Evolutionary conservation across 306 rosid species (phyloP).

Genomic region (Hippophae tibetana): DNA sequence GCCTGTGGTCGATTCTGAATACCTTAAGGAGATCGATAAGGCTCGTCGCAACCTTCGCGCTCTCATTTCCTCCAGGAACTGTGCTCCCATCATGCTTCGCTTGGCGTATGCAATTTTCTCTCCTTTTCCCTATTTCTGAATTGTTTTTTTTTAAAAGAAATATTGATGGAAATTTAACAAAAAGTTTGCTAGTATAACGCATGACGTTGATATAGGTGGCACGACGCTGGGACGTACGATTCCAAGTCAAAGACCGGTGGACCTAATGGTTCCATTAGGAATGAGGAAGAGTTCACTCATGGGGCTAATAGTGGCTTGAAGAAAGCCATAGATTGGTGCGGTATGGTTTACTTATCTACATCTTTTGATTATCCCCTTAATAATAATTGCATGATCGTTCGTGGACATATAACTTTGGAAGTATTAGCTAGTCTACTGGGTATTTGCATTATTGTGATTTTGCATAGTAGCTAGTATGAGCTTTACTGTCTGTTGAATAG

Average conservation of each 20-base stretch:
- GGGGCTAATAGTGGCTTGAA: slow-evolving; percentile 77
- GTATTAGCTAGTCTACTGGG: neutral
- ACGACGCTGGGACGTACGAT: slow-evolving; percentile 93
- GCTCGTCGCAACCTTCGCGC: slow-evolving; percentile 93
- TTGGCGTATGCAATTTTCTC: slow-evolving; percentile 43
- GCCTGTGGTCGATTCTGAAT: slow-evolving; percentile 59
- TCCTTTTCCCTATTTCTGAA: slow-evolving; percentile 6
- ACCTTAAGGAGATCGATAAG: slow-evolving; percentile 61
- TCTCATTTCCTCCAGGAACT: slow-evolving; percentile 66
- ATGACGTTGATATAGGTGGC: slow-evolving; percentile 48
- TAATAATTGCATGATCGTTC: too few relatives aligned
- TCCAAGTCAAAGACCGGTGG: slow-evolving; percentile 70
- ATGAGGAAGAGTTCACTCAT: slow-evolving; percentile 70
- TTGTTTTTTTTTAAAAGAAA: slow-evolving; percentile 2
- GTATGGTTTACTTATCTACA: slow-evolving; percentile 17
- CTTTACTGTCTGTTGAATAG: too few relatives aligned
- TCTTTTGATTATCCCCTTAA: neutral
- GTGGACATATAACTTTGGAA: too few relatives aligned
- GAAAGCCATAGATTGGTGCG: slow-evolving; percentile 82
- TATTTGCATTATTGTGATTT: too few relatives aligned
- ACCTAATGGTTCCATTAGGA: slow-evolving; percentile 83
- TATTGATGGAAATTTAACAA: neutral
- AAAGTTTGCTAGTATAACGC: neutral
- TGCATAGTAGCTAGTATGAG: too few relatives aligned
- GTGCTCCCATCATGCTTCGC: slow-evolving; percentile 95